A percentile compares a stretch with the other conserved stretches of the same genome.
Evolutionary conservation across 2,329 filamentous ascomycete genomes (phyloP).

Genomic region (Raffaelea albimanens): DNA sequence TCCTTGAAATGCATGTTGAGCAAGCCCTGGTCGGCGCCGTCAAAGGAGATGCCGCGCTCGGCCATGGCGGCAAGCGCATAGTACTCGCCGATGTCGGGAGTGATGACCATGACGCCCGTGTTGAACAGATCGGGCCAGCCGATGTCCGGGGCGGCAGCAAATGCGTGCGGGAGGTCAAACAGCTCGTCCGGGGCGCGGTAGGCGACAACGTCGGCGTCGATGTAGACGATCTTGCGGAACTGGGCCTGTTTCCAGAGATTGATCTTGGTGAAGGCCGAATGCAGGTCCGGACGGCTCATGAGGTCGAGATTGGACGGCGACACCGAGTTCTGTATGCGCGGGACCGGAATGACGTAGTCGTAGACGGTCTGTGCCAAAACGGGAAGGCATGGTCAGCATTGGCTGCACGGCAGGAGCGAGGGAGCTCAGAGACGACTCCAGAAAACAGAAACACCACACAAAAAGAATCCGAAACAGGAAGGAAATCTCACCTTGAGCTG

Average conservation of each 20-base stretch:
- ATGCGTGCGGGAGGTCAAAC: conserved; percentile 54
- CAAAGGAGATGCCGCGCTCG: conserved; percentile 81
- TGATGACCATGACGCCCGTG: conserved; percentile 89
- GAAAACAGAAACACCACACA: not conserved
- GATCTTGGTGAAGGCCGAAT: conserved; percentile 94
- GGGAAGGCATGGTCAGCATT: not conserved
- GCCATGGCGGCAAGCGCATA: conserved; percentile 78
- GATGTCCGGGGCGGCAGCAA: conserved; percentile 78
- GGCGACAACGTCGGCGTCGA: conserved; percentile 90
- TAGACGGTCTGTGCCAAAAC: conserved; percentile 55
- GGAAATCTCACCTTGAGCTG: conserved; percentile 61
- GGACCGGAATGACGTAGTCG: conserved; percentile 80
- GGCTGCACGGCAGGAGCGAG: not conserved
- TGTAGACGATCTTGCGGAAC: conserved; percentile 86
- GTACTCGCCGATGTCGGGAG: conserved; percentile 79
- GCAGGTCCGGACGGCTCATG: conserved; percentile 84
- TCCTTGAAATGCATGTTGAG: conserved; percentile 89
- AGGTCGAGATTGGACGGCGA: conserved; percentile 71
- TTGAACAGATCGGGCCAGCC: conserved; percentile 99
- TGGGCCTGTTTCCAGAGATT: conserved; percentile 85
- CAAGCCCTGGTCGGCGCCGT: conserved; percentile 91
- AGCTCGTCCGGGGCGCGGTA: conserved; percentile 88
- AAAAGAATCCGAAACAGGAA: not conserved
- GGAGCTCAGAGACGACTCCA: not conserved
- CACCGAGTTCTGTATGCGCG: conserved; percentile 64